Evolutionary conservation across 176 grass and related monocot genomes (phyloP).

Genomic region (Oryza coarctata): DNA sequence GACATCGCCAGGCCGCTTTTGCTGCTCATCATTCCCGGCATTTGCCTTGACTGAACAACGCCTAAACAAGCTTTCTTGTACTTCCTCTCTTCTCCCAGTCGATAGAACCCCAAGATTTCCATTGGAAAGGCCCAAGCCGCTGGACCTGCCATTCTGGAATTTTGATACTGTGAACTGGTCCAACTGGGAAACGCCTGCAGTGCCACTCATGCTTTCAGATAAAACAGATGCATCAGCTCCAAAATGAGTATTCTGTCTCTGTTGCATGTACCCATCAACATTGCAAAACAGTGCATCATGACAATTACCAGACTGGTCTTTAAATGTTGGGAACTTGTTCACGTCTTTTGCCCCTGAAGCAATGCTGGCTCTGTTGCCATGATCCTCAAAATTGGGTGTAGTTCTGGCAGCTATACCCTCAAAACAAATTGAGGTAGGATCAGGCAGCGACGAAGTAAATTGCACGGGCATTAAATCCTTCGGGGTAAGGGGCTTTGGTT

Average conservation of each 20-base stretch:
- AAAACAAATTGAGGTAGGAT: slow-evolving; percentile 59
- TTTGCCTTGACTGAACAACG: slow-evolving; percentile 37
- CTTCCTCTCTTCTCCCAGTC: slow-evolving; percentile 23
- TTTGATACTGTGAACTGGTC: slow-evolving; percentile 48
- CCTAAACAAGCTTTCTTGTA: slow-evolving; percentile 14
- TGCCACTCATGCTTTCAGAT: slow-evolving; percentile 37
- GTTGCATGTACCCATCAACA: slow-evolving; percentile 43
- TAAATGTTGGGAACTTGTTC: slow-evolving; percentile 41
- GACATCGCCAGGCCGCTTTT: slow-evolving; percentile 61
- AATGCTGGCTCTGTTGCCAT: slow-evolving; percentile 30
- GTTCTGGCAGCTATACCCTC: slow-evolving; percentile 53
- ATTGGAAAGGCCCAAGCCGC: slow-evolving; percentile 26
- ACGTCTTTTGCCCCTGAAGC: slow-evolving; percentile 38
- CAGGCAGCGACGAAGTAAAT: slow-evolving; percentile 50
- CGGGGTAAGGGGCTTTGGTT: slow-evolving; percentile 50
- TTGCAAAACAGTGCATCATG: slow-evolving; percentile 33
- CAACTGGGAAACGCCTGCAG: slow-evolving; percentile 32
- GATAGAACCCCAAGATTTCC: slow-evolving; percentile 24
- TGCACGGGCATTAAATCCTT: slow-evolving; percentile 70
- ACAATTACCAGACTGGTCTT: slow-evolving; percentile 40
- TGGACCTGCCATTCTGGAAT: slow-evolving; percentile 46
- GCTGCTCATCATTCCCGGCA: slow-evolving; percentile 44
- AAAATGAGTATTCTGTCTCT: slow-evolving; percentile 29
- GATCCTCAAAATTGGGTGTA: slow-evolving; percentile 48
- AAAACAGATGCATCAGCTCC: slow-evolving; percentile 24